Evolutionary conservation across 2,329 filamentous ascomycete genomes (phyloP).

Genomic region (Didymella glomerata): DNA sequence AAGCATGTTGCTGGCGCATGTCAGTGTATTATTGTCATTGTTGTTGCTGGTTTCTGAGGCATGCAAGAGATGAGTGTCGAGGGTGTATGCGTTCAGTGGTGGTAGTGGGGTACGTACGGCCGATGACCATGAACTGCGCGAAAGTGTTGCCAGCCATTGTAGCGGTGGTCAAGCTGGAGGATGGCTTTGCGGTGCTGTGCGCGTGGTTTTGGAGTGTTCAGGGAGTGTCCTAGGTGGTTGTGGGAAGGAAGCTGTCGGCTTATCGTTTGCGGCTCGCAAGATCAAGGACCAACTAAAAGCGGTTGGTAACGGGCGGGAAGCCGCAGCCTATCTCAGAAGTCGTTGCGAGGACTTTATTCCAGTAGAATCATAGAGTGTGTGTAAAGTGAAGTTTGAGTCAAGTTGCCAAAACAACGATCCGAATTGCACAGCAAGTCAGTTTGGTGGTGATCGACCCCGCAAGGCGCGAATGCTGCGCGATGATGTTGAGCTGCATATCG

Average conservation of each 20-base stretch:
- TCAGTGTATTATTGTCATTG: slow-evolving; percentile 6
- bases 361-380: neutral
- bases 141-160: slow-evolving; percentile 67
- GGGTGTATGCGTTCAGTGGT: neutral
- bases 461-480: too few species aligned
- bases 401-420: slow-evolving; percentile 2
- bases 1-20: slow-evolving; percentile 74
- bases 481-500: slow-evolving; percentile 19
- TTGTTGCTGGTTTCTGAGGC: too few species aligned
- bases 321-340: slow-evolving; percentile 35
- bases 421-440: slow-evolving; percentile 4
- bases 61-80: neutral
- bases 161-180: slow-evolving; percentile 8
- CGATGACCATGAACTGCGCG: slow-evolving; percentile 95
- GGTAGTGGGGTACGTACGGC: slow-evolving; percentile 74
- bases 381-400: neutral
- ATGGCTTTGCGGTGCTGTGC: slow-evolving; percentile 19
- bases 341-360: slow-evolving; percentile 22
- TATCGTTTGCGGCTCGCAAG: slow-evolving; percentile 31
- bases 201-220: slow-evolving; percentile 13
- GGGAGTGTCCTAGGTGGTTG: slow-evolving; percentile 20
- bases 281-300: slow-evolving; percentile 21
- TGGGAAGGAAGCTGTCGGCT: slow-evolving; percentile 31
- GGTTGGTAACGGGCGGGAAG: slow-evolving; percentile 17
- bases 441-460: slow-evolving; percentile 13